These are phyloP conservation scores for Ogataea chonburiensis DNA, from an alignment of 805 yeast species.

Conservation along the genomic window DNA sequence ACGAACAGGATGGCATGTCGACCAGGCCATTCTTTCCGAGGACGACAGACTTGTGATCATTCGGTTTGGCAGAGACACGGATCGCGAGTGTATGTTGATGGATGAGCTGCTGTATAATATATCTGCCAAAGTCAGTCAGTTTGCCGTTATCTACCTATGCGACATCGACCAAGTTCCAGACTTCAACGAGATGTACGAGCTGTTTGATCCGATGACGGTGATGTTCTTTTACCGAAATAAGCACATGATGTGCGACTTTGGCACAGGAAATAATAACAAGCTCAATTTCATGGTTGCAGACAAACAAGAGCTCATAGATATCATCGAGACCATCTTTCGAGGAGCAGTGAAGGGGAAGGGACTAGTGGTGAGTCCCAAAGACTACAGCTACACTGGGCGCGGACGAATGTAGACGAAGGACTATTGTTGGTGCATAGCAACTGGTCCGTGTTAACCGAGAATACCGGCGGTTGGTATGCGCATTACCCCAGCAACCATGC, in stretches of 20 bases:
- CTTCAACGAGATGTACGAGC: conserved; percentile 85
- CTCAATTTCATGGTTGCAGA: conserved; percentile 76
- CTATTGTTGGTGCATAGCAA: too few species aligned
- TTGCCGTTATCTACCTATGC: conserved; percentile 85
- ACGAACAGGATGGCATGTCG: conserved; percentile 93
- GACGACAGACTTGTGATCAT: conserved; percentile 85
- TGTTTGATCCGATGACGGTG: conserved; percentile 84
- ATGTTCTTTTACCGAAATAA: conserved; percentile 93
- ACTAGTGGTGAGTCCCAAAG: conserved; percentile 79
- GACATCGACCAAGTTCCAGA: conserved; percentile 89
- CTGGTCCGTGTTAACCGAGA: too few species aligned
- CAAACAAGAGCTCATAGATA: conserved; percentile 87
- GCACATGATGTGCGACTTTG: conserved; percentile 98
- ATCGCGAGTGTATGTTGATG: conserved; percentile 81
- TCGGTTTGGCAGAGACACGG: conserved; percentile 80
- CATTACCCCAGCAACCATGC: too few species aligned
- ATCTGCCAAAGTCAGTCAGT: conserved; percentile 81
- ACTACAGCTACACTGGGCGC: conserved; percentile 45
- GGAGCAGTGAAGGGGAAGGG: conserved; percentile 95
- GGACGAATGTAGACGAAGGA: conserved; percentile 10
- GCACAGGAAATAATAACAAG: conserved; percentile 96
- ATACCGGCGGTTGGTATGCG: too few species aligned
- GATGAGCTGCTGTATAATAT: conserved; percentile 80
- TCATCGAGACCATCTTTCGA: conserved; percentile 82
- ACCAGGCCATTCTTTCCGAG: conserved; percentile 91